Base-by-base conservation (phyloP, 1,284 basidiomycete genomes). In the Veloboletus limbatus region DNA sequence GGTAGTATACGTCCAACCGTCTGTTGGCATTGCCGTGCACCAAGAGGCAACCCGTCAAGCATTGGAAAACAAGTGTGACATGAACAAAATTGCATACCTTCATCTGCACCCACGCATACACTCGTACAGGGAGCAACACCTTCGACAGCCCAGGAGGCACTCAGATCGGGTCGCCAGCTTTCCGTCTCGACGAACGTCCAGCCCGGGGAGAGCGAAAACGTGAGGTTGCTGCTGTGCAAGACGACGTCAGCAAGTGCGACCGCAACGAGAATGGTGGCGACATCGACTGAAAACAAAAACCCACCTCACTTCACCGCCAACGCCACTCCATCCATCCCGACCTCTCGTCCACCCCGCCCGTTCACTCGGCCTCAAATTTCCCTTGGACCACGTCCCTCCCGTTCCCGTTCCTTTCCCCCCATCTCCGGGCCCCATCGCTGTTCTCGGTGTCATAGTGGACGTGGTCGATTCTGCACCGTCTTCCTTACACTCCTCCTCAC, bases 1-100 rank as follows among this genome's bases (percentile, higher is more conserved):
- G 49, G 85, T 85, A 4, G 83, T 84, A 56, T 89, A 88, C 13
- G 86, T 77, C 85, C 87, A 89, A 6, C 85, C 87, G 57, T 77
- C 86, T 82, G 21, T 10, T n/a, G n/a, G n/a, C n/a, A n/a, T n/a
- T n/a, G n/a, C n/a, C n/a, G n/a, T n/a, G n/a, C n/a, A n/a, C n/a
- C n/a, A n/a, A n/a, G n/a, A n/a, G n/a, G n/a, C n/a, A n/a, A n/a
- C n/a, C n/a, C n/a, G n/a, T n/a, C n/a, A n/a, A n/a, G n/a, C n/a
- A n/a, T n/a, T n/a, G n/a, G n/a, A n/a, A n/a, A n/a, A 25, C n/a
- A 10, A 25, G 22, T 9, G 3, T 22, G 7, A 14, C 2, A 24
- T 1, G 6, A 24, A 27, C 18, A 10, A 21, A 31, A 8, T 4
- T 3, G 18, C 34, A 8, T 26, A 52, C 62, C 51, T 45, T 53